Conservation (phyloP, 2,329 filamentous ascomycete species). For the Niveomyces coronatus region DNA sequence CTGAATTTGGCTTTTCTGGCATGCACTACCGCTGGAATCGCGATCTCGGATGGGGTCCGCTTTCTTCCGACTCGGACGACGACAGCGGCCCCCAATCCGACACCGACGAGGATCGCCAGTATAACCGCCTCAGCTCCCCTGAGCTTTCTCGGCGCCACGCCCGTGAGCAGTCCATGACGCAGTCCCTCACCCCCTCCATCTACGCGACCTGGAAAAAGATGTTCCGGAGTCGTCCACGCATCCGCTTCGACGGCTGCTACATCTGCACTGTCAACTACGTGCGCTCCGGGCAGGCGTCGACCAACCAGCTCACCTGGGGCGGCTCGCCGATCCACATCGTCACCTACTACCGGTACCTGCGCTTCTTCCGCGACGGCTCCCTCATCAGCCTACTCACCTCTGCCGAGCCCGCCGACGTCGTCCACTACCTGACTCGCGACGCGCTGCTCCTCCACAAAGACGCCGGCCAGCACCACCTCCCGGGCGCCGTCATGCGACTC, state of each 20-base stretch:
- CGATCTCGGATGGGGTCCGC: conserved; percentile 45
- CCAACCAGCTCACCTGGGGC: conserved; percentile 63
- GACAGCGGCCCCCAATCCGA: conserved; percentile 18
- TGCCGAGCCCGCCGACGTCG: conserved; percentile 72
- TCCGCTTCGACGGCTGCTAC: conserved; percentile 93
- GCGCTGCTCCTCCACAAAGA: conserved; percentile 40
- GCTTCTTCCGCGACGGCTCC: conserved; percentile 86
- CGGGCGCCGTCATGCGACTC: conserved; percentile 52
- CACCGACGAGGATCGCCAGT: conserved; percentile 19
- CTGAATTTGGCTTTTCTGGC: conserved; percentile 64
- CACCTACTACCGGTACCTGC: conserved; percentile 94
- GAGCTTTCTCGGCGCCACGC: conserved; percentile 26
- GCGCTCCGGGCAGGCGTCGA: conserved; percentile 64
- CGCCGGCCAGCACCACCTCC: conserved; percentile 18
- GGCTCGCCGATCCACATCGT: conserved; percentile 78
- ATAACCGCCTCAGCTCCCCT: conserved; percentile 22
- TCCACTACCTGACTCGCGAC: conserved; percentile 70
- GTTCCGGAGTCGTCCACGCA: conserved; percentile 71
- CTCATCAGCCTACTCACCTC: conserved; percentile 73
- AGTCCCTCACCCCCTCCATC: conserved; percentile 29
- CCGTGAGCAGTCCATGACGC: conserved; percentile 26
- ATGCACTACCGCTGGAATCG: conserved; percentile 77
- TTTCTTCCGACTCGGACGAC: conserved; percentile 18
- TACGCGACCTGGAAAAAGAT: conserved; percentile 54
- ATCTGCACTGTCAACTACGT: conserved; percentile 96